Conservation (phyloP, 1,139 yeast species). For the Candida sojae region DNA sequence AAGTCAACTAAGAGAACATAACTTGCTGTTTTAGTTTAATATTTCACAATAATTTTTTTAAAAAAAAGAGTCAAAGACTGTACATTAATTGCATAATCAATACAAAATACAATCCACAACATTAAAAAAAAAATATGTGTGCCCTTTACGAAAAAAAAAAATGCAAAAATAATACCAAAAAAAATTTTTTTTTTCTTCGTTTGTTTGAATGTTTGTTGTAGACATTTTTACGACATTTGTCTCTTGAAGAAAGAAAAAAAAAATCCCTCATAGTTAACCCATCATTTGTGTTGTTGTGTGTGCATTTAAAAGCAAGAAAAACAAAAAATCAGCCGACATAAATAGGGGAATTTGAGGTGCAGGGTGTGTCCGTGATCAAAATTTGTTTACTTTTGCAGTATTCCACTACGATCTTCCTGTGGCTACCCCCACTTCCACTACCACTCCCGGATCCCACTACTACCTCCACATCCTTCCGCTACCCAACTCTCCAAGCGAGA, state of each 20-base stretch:
- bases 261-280: slow-evolving; percentile 6
- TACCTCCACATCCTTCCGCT: background rate
- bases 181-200: background rate
- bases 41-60: background rate
- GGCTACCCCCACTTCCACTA: too few relatives aligned
- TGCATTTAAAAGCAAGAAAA: background rate
- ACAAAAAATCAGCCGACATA: slow-evolving; percentile 3
- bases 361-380: too few relatives aligned
- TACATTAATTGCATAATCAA: too few relatives aligned
- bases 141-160: background rate
- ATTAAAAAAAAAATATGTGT: too few relatives aligned
- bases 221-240: background rate
- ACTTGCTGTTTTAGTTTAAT: background rate
- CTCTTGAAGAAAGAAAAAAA: background rate
- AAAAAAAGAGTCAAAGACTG: background rate
- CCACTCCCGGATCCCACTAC: background rate
- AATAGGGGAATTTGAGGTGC: background rate
- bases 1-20: background rate
- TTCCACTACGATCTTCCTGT: too few relatives aligned
- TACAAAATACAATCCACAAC: too few relatives aligned
- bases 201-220: background rate
- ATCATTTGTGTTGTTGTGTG: too few relatives aligned
- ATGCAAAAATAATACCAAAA: background rate
- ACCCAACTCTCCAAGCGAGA: background rate
- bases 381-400: too few relatives aligned